Conservation (phyloP, 2,329 filamentous ascomycete genomes). For the Microthyrium microscopicum region DNA sequence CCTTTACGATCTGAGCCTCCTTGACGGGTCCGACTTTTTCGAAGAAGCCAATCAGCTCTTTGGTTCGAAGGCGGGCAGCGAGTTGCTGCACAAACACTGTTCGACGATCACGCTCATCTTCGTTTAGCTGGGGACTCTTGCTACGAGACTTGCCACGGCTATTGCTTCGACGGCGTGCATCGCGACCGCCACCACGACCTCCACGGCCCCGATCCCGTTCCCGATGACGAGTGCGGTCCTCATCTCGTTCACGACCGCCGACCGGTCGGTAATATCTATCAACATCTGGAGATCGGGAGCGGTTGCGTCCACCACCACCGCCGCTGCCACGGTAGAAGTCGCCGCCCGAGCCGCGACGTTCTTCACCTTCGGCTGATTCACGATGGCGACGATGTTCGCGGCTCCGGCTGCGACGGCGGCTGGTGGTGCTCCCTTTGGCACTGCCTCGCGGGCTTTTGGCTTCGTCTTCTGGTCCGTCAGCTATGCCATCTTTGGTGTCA, state of each 20-base stretch:
- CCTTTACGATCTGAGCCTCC: conserved; percentile 97
- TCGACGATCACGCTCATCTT: conserved; percentile 90
- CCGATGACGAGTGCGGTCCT: conserved; percentile 33
- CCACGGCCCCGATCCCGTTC: conserved; percentile 8
- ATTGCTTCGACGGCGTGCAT: conserved; percentile 23
- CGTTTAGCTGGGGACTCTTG: conserved; percentile 58
- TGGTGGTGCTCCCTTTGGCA: conserved; percentile 18
- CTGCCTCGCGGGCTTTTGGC: conserved; percentile 16
- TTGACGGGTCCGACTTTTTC: conserved; percentile 88
- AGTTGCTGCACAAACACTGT: conserved; percentile 98
- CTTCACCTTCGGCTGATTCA: conserved; percentile 10
- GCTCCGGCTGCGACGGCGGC: conserved; percentile 14
- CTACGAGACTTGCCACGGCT: conserved; percentile 24
- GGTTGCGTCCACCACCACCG: conserved; percentile 16
- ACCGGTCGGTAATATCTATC: conserved; percentile 13
- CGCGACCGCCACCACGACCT: conserved; percentile 28
- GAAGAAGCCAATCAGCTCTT: conserved; percentile 88
- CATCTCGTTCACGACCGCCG: conserved; percentile 31
- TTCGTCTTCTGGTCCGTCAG: no score
- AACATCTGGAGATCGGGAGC: conserved; percentile 20
- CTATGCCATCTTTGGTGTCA: no score
- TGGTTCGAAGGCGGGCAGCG: conserved; percentile 78
- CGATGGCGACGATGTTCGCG: conserved; percentile 11
- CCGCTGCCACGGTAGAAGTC: conserved; percentile 24
- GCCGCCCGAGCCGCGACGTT: conserved; percentile 12